Base-by-base conservation (phyloP, 495 filamentous ascomycete genomes). In the Lentithecium fluviatile region DNA sequence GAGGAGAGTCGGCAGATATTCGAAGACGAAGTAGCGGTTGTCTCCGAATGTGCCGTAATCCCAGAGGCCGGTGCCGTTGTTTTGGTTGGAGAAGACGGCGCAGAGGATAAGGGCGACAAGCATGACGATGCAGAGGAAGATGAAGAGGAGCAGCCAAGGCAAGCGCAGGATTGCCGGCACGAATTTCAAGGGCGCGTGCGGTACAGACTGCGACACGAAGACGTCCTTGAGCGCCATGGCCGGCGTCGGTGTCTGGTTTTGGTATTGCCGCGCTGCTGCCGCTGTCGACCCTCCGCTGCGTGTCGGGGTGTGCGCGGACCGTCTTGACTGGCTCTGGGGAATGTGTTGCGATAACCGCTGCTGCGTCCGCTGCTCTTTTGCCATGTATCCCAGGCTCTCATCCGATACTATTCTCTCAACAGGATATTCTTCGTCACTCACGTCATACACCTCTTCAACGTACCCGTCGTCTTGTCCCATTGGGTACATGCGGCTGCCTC, bases 1-100 rank as follows among this genome's bases (percentile, higher is more conserved):
- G n/a, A 94, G 60, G 0, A 95, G 75, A 56, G 89, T 89, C 3
- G 91, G 91, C 6, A 96, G 70, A 68, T 91, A 90, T 58, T 89
- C 81, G 70, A 95, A 88, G 52, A 95, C 74, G 71, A 96, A 96
- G 69, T 95, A 96, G n/a, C 83, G 81, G 8, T 76, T 75, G 23
- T 84, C 86, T 49, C 85, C 84, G 46, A 86, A 84, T 24, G 79
- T 78, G 20, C 71, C 72, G 71, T 90, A 96, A 10, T 75, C 66
- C 72, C 82, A 83, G 6, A 96, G 69, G 0, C 91, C 89, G 8
- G 78, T 64, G 53, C 87, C 80, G 5, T 74, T 67, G 21, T 56
- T 56, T 45, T 78, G 74, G 3, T 63, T 60, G 13, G 90, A 91
- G 74, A 81, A 93, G 21, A 89, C 76, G 53, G 88, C 91, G 70